Base-by-base conservation (phyloP, 768 basidiomycete genomes). In the Boletellus ananas region DNA sequence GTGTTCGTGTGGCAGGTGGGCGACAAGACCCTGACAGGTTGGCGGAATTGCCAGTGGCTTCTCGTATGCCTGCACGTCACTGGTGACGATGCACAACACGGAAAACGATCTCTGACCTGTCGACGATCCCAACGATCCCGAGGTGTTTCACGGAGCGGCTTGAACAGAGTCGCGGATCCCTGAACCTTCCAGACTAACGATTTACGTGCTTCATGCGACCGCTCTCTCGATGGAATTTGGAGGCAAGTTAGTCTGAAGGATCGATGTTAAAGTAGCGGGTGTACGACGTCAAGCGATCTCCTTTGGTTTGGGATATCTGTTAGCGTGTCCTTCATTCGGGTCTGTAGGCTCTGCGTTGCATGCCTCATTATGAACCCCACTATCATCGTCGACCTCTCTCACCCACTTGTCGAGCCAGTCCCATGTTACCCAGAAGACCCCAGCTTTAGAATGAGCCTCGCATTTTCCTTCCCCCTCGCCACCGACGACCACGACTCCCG, bases 161-260 rank as follows among this genome's bases (percentile, higher is more conserved):
- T 29, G 80, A 80, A 18, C 90, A 85, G 85, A 89, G 60, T 74
- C 87, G 0, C 69, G 76, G 13, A 64, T 80, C 27, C 72, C 76
- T n/a, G 67, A 74, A 33, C 77, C 69, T 0, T 69, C 74, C 47
- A 87, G 88, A 0, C 64, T 89, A 31, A 87, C 87, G 0, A 66
- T 90, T 7, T 40, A 68, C 12, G 61, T 63, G 9, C 79, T 87
- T 70, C 85, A 89, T 59, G 16, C 33, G n/a, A 37, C 46, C 12
- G 16, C 23, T 8, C 4, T 59, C 13, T 17, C 42, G 3, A 17
- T 61, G 7, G 52, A 62, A 39, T 42, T 46, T 29, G 41, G 60
- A 1, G n/a, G 23, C 23, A 25, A 5, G 23, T 4, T 29, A 43
- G 18, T 14, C 29, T 14, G 42, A 54, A 25, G 14, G 45, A 35